Conservation (phyloP, 805 yeast species). For the Cyberlindnera euphorbiae region DNA sequence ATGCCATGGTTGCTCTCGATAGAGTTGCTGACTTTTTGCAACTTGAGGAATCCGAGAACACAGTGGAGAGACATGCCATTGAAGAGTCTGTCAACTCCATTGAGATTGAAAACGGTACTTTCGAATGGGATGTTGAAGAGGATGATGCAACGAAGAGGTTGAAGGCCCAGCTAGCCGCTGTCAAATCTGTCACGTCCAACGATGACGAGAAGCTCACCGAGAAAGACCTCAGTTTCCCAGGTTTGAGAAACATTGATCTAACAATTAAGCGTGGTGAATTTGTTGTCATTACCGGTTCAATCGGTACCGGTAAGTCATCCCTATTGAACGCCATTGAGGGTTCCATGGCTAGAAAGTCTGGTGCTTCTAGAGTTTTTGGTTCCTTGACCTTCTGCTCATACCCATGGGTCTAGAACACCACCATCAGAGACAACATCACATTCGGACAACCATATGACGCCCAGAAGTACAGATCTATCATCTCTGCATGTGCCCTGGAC, state of each 20-base stretch:
- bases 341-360: conserved; percentile 53
- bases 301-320: conserved; percentile 81
- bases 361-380: conserved; percentile 51
- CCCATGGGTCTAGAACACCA: conserved; percentile 83
- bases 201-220: conserved; percentile 8
- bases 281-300: conserved; percentile 69
- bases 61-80: conserved; percentile 27
- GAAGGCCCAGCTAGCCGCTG: neutral
- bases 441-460: conserved; percentile 59
- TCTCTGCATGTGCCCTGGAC: conserved; percentile 61
- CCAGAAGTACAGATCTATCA: conserved; percentile 45
- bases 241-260: conserved; percentile 46
- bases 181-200: neutral
- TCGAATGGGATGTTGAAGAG: conserved; percentile 49
- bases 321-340: conserved; percentile 69
- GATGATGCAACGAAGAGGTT: conserved; percentile 9
- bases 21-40: conserved; percentile 45
- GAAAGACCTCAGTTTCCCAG: conserved; percentile 32
- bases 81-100: conserved; percentile 42
- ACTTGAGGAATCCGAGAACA: conserved; percentile 35
- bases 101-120: conserved; percentile 39
- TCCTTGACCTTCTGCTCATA: conserved; percentile 50
- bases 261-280: conserved; percentile 60
- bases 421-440: conserved; percentile 66
- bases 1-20: conserved; percentile 52